These are phyloP conservation scores for Scytalidium sp. DNA, from an alignment of 2,329 filamentous ascomycete species.

Conservation along the genomic window DNA sequence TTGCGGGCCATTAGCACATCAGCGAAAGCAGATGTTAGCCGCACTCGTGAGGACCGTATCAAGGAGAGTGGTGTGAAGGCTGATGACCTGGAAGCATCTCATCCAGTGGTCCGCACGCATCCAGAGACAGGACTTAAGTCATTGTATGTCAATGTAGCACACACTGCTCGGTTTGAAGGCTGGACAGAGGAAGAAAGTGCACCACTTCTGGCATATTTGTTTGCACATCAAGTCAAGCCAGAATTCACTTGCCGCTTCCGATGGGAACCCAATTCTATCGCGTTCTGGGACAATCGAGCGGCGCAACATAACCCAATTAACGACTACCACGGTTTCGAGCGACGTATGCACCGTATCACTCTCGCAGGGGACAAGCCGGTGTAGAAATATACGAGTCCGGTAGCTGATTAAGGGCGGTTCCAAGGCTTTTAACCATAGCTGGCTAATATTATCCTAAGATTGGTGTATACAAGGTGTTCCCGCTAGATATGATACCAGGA, in stretches of 20 bases:
- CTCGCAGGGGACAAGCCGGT: not conserved
- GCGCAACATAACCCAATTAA: not conserved
- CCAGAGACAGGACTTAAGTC: conserved; percentile 61
- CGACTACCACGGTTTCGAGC: not conserved
- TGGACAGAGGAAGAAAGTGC: conserved; percentile 52
- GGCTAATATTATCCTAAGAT: too few species aligned
- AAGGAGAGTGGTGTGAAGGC: conserved; percentile 32
- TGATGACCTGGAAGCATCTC: conserved; percentile 18
- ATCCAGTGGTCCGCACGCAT: conserved; percentile 57
- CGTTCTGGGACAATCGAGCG: conserved; percentile 64
- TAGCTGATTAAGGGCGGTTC: too few species aligned
- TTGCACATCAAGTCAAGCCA: conserved; percentile 52
- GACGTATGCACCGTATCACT: not conserved
- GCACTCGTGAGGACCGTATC: conserved; percentile 47
- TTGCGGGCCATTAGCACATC: conserved; percentile 54
- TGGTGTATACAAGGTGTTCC: too few species aligned
- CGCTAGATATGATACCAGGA: too few species aligned
- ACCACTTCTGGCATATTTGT: conserved; percentile 47
- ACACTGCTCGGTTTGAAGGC: conserved; percentile 54
- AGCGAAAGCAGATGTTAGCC: conserved; percentile 48
- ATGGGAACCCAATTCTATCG: conserved; percentile 63
- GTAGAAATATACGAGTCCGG: too few species aligned
- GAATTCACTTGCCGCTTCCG: conserved; percentile 45
- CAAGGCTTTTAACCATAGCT: too few species aligned
- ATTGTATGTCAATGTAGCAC: conserved; percentile 57